Percentiles rank a stretch among this genome's conserved stretches.
Conservation (phyloP, 177 flowering plant species). For the Vitis hybrid region DNA sequence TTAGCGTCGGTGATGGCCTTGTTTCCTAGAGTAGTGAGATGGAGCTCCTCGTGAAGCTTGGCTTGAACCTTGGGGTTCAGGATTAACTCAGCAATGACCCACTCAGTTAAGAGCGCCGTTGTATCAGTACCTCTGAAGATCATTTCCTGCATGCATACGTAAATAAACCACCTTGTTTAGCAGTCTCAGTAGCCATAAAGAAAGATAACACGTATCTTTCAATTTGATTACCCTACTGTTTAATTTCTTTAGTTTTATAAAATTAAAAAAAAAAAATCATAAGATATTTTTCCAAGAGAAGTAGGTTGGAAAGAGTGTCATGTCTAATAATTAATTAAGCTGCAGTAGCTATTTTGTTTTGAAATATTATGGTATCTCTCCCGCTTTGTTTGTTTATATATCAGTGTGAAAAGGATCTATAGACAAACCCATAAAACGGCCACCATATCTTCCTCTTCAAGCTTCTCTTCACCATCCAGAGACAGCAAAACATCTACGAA, state of each 20-base stretch:
- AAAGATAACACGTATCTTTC: neutral
- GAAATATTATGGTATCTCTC: too few relatives aligned
- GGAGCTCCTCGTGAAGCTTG: conserved; percentile 25
- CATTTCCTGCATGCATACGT: conserved; percentile 29
- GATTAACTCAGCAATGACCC: conserved; percentile 33
- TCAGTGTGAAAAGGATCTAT: neutral
- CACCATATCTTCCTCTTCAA: conserved; percentile 47
- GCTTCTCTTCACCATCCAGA: conserved; percentile 49
- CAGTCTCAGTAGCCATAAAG: neutral
- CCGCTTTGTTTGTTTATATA: neutral
- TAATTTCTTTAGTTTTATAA: too few relatives aligned
- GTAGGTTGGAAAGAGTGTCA: too few relatives aligned
- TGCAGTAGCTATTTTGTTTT: neutral
- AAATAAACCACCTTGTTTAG: neutral
- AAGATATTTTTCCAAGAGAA: too few relatives aligned
- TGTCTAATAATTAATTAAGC: neutral
- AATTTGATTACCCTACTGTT: neutral
- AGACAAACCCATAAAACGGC: conserved; percentile 51
- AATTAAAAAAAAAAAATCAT: too few relatives aligned
- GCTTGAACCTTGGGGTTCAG: conserved; percentile 25
- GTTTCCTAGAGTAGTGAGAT: neutral
- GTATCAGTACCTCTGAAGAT: conserved; percentile 43
- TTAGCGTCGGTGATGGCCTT: conserved; percentile 19
- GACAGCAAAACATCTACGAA: conserved; percentile 53
- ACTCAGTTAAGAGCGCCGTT: conserved; percentile 30